Base-by-base conservation (phyloP, 2,329 filamentous ascomycete species). In the Teratosphaeria zuluensis region DNA sequence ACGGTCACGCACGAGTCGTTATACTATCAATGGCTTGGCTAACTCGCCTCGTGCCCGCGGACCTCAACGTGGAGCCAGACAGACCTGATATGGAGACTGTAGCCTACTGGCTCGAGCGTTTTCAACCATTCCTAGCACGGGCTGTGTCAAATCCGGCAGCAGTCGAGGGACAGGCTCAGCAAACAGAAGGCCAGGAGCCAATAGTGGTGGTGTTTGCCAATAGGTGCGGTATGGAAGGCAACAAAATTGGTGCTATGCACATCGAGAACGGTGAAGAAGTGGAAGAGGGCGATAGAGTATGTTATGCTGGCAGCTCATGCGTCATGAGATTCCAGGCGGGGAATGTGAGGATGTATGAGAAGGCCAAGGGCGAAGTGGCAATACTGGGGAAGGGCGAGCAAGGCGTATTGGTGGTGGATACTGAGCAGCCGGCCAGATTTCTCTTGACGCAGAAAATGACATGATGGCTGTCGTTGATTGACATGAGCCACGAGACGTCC, bases 21-120 rank as follows among this genome's bases (percentile, higher is more conserved):
- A 82, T 91, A 35, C 64, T 92, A 0, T 84, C 82, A 3, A 92
- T 92, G 89, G 88, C 89, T 0, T 92, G 88, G 89, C 76, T 89
- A 33, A 90, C 87, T 16, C 69, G 75, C 31, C 69, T 83, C 28
- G 1, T 76, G 70, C 58, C 83, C 77, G 61, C 80, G 77, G 65
- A 77, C 72, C 1, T 76, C 66, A 19, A 59, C 60, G 7, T 84
- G 76, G 68, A 83, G 67, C 59, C 77, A 64, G 31, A 75, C 63
- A 63, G 82, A 55, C 87, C 88, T 0, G 88, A 92, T 63, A 80
- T 88, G 73, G 83, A 89, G 28, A 90, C 88, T 0, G 69, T 92
- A 8, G 81, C 82, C 0, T 92, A 92, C 66, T 92, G 89, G 89
- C 76, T 90, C 0, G 80, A 83, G 19, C 80, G 89, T 0, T 77